These are phyloP conservation scores for Linderniella brevidens DNA, from an alignment of 257 asterid species.

Conservation along the genomic window DNA sequence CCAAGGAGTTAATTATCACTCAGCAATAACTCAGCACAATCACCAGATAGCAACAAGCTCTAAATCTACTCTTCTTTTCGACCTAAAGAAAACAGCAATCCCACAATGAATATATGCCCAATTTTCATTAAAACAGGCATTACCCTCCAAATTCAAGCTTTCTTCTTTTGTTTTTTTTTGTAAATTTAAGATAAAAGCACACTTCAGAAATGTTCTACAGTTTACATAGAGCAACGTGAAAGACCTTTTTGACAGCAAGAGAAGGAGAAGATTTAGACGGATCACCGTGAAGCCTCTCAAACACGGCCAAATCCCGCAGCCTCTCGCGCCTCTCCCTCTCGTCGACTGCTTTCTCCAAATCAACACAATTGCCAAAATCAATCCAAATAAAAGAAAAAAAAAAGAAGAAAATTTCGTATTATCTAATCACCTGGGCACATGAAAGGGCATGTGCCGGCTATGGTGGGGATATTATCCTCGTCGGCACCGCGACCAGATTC, in stretches of 20 bases:
- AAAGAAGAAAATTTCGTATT: neutral
- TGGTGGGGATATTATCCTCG: conserved; percentile 17
- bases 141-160: no score
- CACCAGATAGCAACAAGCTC: neutral
- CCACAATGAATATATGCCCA: no score
- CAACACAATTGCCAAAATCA: conserved; percentile 1
- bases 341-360: conserved; percentile 32
- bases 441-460: conserved; percentile 68
- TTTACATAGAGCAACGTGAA: neutral
- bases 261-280: conserved; percentile 54
- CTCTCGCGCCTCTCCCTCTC: conserved; percentile 76
- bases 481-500: conserved; percentile 10
- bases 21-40: neutral
- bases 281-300: conserved; percentile 79
- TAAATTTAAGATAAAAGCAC: no score
- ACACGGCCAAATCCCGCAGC: conserved; percentile 76
- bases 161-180: no score
- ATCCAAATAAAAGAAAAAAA: neutral
- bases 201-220: no score
- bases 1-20: no score
- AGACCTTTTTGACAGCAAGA: conserved; percentile 89
- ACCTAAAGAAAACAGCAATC: neutral
- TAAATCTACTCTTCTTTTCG: neutral
- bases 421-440: conserved; percentile 71
- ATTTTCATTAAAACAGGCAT: no score